Evolutionary conservation across 306 rosid species (phyloP).

Genomic region (Abrus pulchellus): DNA sequence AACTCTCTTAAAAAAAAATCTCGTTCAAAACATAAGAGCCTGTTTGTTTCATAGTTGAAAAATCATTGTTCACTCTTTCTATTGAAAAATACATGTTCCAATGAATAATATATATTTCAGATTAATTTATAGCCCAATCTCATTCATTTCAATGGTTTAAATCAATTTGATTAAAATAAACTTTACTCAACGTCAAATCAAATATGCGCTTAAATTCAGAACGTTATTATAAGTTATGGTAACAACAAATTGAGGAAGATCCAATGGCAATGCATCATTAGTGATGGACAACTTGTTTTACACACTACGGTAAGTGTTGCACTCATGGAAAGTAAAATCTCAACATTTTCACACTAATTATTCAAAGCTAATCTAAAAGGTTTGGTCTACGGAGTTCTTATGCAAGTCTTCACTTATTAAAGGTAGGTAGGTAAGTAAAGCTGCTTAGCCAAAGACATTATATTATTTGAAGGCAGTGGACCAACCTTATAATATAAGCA

Average conservation of each 20-base stretch:
- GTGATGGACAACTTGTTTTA: background rate
- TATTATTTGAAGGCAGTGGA: conserved; percentile 45
- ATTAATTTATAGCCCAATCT: no score
- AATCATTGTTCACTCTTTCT: no score
- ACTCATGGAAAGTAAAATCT: conserved; percentile 12
- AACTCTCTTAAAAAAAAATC: no score
- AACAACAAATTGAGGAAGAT: background rate
- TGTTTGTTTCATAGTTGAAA: no score
- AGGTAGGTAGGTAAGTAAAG: conserved; percentile 48
- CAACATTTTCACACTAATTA: conserved; percentile 4
- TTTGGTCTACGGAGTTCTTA: background rate
- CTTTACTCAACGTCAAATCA: no score
- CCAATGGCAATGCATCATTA: background rate
- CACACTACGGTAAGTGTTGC: background rate
- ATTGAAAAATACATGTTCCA: no score
- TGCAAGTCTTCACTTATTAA: conserved; percentile 1
- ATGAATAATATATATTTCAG: no score
- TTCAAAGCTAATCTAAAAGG: conserved; percentile 25
- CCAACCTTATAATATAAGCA: conserved; percentile 42
- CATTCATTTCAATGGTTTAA: no score
- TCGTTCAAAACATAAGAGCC: no score
- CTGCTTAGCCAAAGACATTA: conserved; percentile 35
- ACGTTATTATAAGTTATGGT: background rate
- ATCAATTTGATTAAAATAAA: no score
- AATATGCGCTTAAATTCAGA: background rate